Percentiles rank a stretch among this genome's conserved stretches.
Conservation (phyloP, 345 rosid species). For the Balakata baccata region DNA sequence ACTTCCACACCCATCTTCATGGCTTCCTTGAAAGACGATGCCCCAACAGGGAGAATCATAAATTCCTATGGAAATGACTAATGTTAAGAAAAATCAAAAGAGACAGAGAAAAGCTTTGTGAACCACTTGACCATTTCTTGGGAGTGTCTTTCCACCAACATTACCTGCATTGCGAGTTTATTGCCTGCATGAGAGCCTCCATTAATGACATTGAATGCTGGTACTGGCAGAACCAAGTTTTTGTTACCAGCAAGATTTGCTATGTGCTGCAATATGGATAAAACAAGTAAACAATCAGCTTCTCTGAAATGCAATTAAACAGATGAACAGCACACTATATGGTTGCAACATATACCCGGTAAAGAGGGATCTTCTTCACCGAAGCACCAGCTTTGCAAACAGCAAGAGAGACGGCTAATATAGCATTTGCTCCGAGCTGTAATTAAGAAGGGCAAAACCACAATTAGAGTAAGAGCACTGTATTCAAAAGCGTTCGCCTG, state of each 20-base stretch:
- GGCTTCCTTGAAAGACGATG: constrained; percentile 87
- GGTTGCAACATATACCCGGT: constrained; percentile 45
- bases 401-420: constrained; percentile 89
- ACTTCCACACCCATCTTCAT: constrained; percentile 99
- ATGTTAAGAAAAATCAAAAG: not conserved
- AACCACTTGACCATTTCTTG: not conserved
- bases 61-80: constrained; percentile 54
- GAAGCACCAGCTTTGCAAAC: constrained; percentile 88
- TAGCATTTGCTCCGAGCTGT: constrained; percentile 96
- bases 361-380: constrained; percentile 65
- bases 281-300: not conserved
- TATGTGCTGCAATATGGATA: constrained; percentile 57
- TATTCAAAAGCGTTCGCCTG: too few relatives aligned
- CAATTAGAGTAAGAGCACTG: not conserved
- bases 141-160: not conserved
- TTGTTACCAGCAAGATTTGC: constrained; percentile 94
- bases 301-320: not conserved
- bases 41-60: constrained; percentile 96
- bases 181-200: constrained; percentile 99
- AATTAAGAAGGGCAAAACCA: not conserved
- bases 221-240: constrained; percentile 84
- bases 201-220: constrained; percentile 97
- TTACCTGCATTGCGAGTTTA: constrained; percentile 96
- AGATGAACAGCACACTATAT: not conserved
- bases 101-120: not conserved